Evolutionary conservation across 768 basidiomycete genomes (phyloP), one percentile per base, ranked within the genome.

Genomic region (Chalciporus pseudorubinellus): DNA sequence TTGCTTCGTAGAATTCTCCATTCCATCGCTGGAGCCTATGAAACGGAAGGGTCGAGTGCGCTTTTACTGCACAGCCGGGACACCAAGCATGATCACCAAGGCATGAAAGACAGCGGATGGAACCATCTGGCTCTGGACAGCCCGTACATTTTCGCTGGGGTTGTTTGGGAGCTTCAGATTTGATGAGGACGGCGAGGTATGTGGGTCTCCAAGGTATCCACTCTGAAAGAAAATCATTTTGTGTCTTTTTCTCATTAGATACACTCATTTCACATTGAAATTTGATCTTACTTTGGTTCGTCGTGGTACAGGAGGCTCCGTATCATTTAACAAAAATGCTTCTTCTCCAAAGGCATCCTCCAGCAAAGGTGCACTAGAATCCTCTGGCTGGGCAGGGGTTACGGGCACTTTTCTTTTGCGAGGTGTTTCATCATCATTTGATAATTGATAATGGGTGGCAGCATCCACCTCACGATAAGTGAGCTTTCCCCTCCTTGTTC

Each of bases 1-100:
- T 56, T 1, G 38, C 19, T 5, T 51, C 19, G 22, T 56, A 67
- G 34, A 36, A 60, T 7, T 39, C 42, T 59, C 60, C 39, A 55
- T 62, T 64, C 66, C 26, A 65, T 8, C 39, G 16, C 31, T 63
- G 39, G 7, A 67, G 29, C 3, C 53, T 39, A 40, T 67, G 65
- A 9, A 60, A 52, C 3, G 47, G 55, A n/a, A 34, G 42, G 28
- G 22, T 31, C 5, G 16, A 21, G 14, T 51, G 50, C 7, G 34
- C 22, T 28, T 36, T 46, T 3, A 48, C 18, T 4, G 21, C 38
- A 39, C 43, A 51, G 5, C 41, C 14, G 3, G n/a, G 5, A 46
- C 44, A 51, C 50, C 50, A 51, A 19, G 24, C n/a, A 39, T 51
- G 50, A 8, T 13, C 16, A 21, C 50, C 50, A 33, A 16, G 31